Base-by-base conservation (phyloP, 2,329 filamentous ascomycete genomes). In the Hypoxylon sp. region DNA sequence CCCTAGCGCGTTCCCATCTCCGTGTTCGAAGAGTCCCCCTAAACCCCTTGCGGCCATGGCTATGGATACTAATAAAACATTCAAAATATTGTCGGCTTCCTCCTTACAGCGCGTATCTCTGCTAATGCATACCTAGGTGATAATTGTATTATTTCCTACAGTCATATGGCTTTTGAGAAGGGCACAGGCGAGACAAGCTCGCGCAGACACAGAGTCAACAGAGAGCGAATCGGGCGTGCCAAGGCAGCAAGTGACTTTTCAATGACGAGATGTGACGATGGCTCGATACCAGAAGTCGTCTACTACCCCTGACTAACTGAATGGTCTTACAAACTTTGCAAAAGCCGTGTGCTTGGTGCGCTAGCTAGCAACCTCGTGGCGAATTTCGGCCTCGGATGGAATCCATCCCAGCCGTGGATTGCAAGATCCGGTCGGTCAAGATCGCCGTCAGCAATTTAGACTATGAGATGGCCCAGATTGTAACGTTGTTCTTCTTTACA, bases 1-100 rank as follows among this genome's bases (percentile, higher is more conserved):
- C 23, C 43, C 31, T 62, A 59, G 60, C 56, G 48, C 33, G 11
- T 10, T 29, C 43, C 48, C 29, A n/a, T 40, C 33, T 53, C 29
- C 27, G 38, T 17, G 31, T 15, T n/a, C 31, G 31, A 35, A 15
- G 31, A 35, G 8, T 3, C 18, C 31, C 6, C 26, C 31, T 37
- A 49, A 48, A 26, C 20, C 50, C 49, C 46, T 52, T 40, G 27
- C 9, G 42, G 8, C 33, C 58, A 51, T 62, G 55, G 55, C 59
- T 59, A 42, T 42, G 38, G 38, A 26, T 20, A 7, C 38, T 42
- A 42, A 42, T 42, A 13, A 42, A 42, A 42, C 38, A 42, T 40
- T 21, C 18, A n/a, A 13, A 20, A 40, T 40, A 40, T 40, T 40
- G 37, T 11, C 10, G 8, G 13, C 6, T 7, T 13, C 20, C 20